phyloP scores from a whole-genome alignment of 495 filamentous ascomycete species.

The Penicillium subrubescens region DNA sequence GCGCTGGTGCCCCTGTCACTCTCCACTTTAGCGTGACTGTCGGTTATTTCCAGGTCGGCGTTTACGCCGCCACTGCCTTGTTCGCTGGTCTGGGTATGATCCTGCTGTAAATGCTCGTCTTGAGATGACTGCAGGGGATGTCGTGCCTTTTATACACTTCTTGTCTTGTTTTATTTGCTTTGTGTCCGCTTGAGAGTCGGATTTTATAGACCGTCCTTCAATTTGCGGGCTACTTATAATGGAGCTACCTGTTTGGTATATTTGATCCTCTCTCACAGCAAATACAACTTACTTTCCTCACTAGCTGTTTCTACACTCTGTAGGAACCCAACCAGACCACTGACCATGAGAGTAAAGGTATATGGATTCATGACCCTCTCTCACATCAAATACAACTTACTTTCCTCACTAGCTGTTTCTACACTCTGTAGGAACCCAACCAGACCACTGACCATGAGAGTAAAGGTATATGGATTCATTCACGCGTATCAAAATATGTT shows the following conservation, averaged over 20 bases:
- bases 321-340: neutral
- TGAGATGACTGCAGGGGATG: neutral
- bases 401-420: neutral
- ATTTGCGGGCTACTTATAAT: neutral
- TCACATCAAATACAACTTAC: neutral
- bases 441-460: neutral
- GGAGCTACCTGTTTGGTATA: neutral
- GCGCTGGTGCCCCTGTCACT: conserved; percentile 37
- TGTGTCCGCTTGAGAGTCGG: neutral
- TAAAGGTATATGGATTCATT: neutral
- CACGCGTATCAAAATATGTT: neutral
- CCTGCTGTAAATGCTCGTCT: conserved; percentile 55
- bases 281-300: neutral
- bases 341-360: neutral
- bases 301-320: neutral
- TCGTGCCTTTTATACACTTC: neutral
- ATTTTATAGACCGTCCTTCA: neutral
- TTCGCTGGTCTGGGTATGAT: conserved; percentile 74
- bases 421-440: neutral
- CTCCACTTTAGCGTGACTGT: conserved; percentile 38
- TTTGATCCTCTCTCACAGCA: neutral
- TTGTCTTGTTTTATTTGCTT: neutral
- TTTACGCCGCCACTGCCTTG: conserved; percentile 65
- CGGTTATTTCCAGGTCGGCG: conserved; percentile 63
- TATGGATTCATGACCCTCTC: neutral